Evolutionary conservation across 2,329 filamentous ascomycete species (phyloP).

Genomic region (Pseudocercospora cruenta): DNA sequence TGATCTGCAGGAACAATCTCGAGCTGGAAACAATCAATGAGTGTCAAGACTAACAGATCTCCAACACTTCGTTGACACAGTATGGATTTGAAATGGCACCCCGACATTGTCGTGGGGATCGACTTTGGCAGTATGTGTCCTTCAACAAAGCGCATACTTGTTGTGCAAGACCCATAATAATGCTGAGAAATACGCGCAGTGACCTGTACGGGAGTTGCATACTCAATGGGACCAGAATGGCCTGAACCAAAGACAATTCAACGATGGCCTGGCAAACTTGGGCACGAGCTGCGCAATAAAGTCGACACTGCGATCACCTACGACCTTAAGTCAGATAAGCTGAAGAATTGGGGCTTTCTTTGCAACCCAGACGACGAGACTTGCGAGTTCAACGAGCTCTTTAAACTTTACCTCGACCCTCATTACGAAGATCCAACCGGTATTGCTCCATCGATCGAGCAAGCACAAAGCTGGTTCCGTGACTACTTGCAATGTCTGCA

Average conservation of each 20-base stretch:
- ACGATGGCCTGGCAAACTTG: constrained; percentile 27
- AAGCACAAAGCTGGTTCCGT: constrained; percentile 21
- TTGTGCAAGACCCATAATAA: too few species aligned
- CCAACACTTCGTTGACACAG: background rate
- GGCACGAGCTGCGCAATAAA: constrained; percentile 25
- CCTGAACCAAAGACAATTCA: constrained; percentile 24
- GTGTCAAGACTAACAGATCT: too few species aligned
- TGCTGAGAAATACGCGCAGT: background rate
- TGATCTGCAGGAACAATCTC: too few species aligned
- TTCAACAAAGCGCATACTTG: too few species aligned
- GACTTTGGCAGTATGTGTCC: background rate
- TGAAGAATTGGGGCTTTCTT: constrained; percentile 28
- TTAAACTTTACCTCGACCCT: constrained; percentile 32
- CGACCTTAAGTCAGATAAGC: background rate
- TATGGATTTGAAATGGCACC: background rate
- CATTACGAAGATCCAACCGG: constrained; percentile 12
- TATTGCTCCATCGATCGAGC: constrained; percentile 6
- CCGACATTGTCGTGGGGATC: background rate
- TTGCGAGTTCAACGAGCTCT: constrained; percentile 21
- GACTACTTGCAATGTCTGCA: constrained; percentile 24
- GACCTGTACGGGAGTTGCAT: constrained; percentile 24
- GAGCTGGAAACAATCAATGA: too few species aligned
- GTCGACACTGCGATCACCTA: constrained; percentile 28
- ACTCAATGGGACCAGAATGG: constrained; percentile 25
- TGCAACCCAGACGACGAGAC: constrained; percentile 19